Conservation (phyloP, 2,329 filamentous ascomycete genomes). For the Ampelomyces quisqualis region DNA sequence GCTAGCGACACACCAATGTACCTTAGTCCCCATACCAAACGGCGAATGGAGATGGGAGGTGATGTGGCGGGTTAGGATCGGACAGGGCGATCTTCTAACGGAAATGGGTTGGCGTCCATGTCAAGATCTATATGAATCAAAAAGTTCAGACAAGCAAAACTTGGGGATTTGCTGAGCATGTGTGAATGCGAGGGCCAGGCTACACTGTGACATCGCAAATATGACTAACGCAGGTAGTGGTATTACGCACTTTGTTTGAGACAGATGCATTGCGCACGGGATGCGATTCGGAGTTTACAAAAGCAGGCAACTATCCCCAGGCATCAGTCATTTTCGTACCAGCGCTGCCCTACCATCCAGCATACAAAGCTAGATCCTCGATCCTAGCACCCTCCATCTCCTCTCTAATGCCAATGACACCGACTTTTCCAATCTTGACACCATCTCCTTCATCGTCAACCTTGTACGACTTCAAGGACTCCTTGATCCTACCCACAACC, state of each 20-base stretch:
- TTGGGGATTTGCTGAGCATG: constrained; percentile 12
- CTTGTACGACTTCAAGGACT: constrained; percentile 67
- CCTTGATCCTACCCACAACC: constrained; percentile 61
- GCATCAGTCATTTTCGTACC: too few species aligned
- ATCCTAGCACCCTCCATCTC: constrained; percentile 66
- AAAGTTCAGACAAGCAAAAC: constrained; percentile 40
- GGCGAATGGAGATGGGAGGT: constrained; percentile 34
- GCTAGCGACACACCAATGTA: constrained; percentile 44
- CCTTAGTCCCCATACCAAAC: constrained; percentile 40
- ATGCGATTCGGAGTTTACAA: too few species aligned
- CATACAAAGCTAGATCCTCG: constrained; percentile 46
- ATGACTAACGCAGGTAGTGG: too few species aligned
- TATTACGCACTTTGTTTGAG: too few species aligned
- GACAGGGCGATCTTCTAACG: constrained; percentile 42
- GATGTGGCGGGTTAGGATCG: constrained; percentile 34
- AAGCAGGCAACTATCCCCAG: not conserved
- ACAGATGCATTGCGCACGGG: too few species aligned
- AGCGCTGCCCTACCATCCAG: too few species aligned
- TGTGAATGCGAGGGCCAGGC: too few species aligned
- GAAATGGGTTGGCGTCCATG: constrained; percentile 45
- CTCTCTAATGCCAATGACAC: constrained; percentile 67
- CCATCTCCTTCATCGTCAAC: constrained; percentile 39
- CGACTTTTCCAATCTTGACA: constrained; percentile 61
- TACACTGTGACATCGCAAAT: too few species aligned
- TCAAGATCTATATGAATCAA: constrained; percentile 46